These are phyloP conservation scores for Ogataea ramenticola DNA, from an alignment of 805 yeast species.

Conservation along the genomic window DNA sequence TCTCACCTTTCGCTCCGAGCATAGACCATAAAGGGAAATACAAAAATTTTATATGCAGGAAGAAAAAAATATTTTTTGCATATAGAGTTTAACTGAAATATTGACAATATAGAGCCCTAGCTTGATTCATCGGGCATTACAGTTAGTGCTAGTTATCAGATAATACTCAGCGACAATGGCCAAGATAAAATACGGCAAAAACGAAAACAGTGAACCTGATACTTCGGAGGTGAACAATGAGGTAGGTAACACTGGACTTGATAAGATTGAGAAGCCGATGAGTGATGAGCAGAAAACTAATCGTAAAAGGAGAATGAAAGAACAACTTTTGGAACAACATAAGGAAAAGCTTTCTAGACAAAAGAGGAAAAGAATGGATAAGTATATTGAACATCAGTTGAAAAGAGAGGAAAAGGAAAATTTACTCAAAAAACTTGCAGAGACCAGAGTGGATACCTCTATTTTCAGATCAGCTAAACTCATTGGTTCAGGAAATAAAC, in stretches of 20 bases:
- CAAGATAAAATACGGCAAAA: constrained; percentile 1
- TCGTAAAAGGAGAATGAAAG: constrained; percentile 57
- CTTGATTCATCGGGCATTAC: too few relatives aligned
- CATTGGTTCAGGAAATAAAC: constrained; percentile 67
- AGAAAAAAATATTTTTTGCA: too few relatives aligned
- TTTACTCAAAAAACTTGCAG: constrained; percentile 63
- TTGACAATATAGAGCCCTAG: not conserved
- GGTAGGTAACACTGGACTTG: not conserved
- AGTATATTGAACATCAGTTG: constrained; percentile 85
- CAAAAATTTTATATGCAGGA: too few relatives aligned
- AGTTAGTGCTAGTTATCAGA: too few relatives aligned
- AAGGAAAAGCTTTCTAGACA: constrained; percentile 65
- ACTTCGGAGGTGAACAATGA: not conserved
- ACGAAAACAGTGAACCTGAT: not conserved
- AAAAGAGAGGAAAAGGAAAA: constrained; percentile 82
- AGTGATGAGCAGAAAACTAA: constrained; percentile 54
- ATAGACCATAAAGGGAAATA: too few relatives aligned
- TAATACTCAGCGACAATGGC: not conserved
- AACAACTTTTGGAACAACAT: constrained; percentile 49
- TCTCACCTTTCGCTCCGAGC: too few relatives aligned
- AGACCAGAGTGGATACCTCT: constrained; percentile 63
- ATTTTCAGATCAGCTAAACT: constrained; percentile 65
- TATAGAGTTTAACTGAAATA: not conserved
- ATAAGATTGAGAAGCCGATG: constrained; percentile 56
- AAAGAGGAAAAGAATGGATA: constrained; percentile 76